phyloP scores from a whole-genome alignment of 2,329 filamentous ascomycete species.

The Curvularia lunata region DNA sequence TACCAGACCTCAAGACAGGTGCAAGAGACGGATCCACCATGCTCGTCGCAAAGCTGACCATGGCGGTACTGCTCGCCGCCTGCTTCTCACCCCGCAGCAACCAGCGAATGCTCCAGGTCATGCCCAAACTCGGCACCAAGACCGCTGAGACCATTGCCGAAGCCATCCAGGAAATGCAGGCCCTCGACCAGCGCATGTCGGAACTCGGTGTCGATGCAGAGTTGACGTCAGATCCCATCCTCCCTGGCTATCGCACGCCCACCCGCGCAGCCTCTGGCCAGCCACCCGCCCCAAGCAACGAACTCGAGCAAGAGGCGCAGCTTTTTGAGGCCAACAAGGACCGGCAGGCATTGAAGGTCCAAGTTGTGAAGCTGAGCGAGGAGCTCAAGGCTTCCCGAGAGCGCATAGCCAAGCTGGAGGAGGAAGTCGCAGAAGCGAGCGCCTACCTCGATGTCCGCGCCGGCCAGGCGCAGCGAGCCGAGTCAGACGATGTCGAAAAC shows the following conservation, averaged over 20 bases:
- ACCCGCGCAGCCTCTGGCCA: conserved; percentile 41
- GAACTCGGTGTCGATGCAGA: conserved; percentile 46
- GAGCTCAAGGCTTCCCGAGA: conserved; percentile 53
- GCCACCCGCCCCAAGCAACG: conserved; percentile 40
- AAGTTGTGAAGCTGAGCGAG: conserved; percentile 49
- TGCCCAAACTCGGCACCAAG: conserved; percentile 47
- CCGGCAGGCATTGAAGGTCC: conserved; percentile 52
- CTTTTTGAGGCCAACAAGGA: conserved; percentile 57
- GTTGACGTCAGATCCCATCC: conserved; percentile 41
- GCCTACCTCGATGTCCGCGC: conserved; percentile 53
- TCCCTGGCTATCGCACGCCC: conserved; percentile 43
- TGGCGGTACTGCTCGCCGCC: conserved; percentile 56
- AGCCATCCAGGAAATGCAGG: conserved; percentile 51
- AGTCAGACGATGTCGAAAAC: conserved; percentile 54
- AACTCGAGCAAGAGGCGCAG: conserved; percentile 58
- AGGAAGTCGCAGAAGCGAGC: conserved; percentile 56
- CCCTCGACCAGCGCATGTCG: conserved; percentile 45
- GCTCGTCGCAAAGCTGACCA: conserved; percentile 53
- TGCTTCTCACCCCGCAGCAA: conserved; percentile 57
- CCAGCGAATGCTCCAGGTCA: conserved; percentile 54
- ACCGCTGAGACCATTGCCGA: conserved; percentile 49
- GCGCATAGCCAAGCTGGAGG: conserved; percentile 54
- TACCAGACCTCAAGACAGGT: conserved; percentile 57
- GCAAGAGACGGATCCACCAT: conserved; percentile 54
- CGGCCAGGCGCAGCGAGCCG: conserved; percentile 43